phyloP scores from a whole-genome alignment of 2,329 filamentous ascomycete species.

The Diaporthe sp. region DNA sequence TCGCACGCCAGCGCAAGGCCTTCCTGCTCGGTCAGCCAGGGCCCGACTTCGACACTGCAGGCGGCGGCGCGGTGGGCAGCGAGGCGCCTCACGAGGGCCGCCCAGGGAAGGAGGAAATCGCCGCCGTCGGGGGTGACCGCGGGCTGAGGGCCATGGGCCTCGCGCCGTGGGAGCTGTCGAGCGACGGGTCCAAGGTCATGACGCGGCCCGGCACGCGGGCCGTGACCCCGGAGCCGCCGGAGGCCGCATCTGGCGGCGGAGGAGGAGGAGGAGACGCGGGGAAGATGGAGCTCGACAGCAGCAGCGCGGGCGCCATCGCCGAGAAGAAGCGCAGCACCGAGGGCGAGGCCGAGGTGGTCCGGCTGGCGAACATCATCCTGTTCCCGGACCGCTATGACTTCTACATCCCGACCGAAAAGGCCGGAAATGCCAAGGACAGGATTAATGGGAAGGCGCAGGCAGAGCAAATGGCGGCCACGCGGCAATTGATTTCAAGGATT shows the following conservation, averaged over 20 bases:
- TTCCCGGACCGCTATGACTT: conserved; percentile 66
- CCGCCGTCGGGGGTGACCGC: conserved; percentile 61
- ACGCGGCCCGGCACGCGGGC: conserved; percentile 50
- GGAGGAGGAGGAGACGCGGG: conserved; percentile 39
- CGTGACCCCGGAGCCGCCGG: conserved; percentile 44
- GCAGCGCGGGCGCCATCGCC: conserved; percentile 39
- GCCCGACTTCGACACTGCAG: conserved; percentile 68
- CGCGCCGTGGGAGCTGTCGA: conserved; percentile 59
- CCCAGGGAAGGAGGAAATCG: conserved; percentile 64
- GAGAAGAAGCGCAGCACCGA: conserved; percentile 46
- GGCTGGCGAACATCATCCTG: conserved; percentile 68
- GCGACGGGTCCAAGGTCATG: conserved; percentile 50
- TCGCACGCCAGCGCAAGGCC: conserved; percentile 69
- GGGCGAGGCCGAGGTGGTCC: conserved; percentile 65
- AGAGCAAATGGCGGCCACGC: conserved; percentile 39
- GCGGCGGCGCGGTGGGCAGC: conserved; percentile 62
- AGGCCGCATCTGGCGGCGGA: conserved; percentile 22
- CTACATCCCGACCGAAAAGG: conserved; percentile 55
- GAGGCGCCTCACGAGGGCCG: conserved; percentile 64
- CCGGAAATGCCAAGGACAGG: conserved; percentile 27
- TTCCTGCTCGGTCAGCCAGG: conserved; percentile 66
- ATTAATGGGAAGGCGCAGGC: conserved; percentile 38
- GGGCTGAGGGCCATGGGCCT: conserved; percentile 71
- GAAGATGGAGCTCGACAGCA: conserved; percentile 44
- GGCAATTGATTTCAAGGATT: conserved; percentile 38